Evolutionary conservation across 768 basidiomycete genomes (phyloP).

Genomic region (Psilocybe subaeruginosa): DNA sequence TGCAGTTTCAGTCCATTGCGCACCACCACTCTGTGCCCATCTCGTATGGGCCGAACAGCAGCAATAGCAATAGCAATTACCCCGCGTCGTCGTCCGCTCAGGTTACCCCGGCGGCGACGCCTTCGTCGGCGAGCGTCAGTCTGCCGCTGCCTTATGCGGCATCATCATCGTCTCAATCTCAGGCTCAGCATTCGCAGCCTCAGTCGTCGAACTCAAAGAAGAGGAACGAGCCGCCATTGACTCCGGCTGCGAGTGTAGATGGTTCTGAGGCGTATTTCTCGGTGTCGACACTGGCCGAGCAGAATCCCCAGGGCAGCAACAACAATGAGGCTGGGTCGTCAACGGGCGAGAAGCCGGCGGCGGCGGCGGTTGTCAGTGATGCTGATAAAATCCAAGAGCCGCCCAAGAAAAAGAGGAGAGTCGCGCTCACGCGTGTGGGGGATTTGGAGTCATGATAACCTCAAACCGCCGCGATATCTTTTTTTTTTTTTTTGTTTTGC

Average conservation of each 20-base stretch:
- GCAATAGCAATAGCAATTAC: not conserved
- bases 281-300: slow-evolving; percentile 23
- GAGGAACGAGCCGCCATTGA: slow-evolving; percentile 47
- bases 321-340: not conserved
- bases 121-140: slow-evolving; percentile 30
- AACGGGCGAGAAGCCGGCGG: slow-evolving; percentile 8
- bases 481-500: too few species aligned
- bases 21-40: slow-evolving; percentile 78
- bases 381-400: slow-evolving; percentile 49
- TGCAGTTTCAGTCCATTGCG: slow-evolving; percentile 91
- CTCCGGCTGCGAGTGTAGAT: slow-evolving; percentile 52
- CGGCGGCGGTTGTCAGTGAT: slow-evolving; percentile 18
- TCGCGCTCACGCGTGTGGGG: slow-evolving; percentile 73
- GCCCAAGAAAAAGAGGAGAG: slow-evolving; percentile 84
- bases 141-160: slow-evolving; percentile 27
- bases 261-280: slow-evolving; percentile 35
- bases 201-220: slow-evolving; percentile 34
- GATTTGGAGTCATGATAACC: slow-evolving; percentile 43
- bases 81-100: slow-evolving; percentile 29
- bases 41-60: slow-evolving; percentile 36
- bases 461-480: not conserved
- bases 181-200: not conserved
- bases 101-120: slow-evolving; percentile 40
- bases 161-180: slow-evolving; percentile 9
- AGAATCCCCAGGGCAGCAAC: slow-evolving; percentile 2